These are phyloP conservation scores for Elongisporangium anandrum DNA, from an alignment of 352 stramenopile species.

Conservation along the genomic window DNA sequence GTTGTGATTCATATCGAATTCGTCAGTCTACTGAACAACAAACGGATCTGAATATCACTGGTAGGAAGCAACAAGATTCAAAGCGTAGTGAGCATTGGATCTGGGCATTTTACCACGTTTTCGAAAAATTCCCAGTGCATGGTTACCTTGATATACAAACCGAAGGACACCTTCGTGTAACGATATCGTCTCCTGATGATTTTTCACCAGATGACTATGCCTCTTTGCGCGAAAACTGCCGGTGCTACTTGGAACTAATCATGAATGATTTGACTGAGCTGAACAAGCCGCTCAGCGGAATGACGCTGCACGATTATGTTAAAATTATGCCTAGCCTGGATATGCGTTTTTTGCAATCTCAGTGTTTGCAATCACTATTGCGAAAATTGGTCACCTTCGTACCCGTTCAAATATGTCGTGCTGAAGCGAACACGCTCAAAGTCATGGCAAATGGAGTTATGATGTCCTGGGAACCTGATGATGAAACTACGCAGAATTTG, in stretches of 20 bases:
- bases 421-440: conserved; percentile 49
- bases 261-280: conserved; percentile 32
- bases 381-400: conserved; percentile 56
- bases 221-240: conserved; percentile 8
- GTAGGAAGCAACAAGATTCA: background rate
- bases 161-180: no score
- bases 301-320: conserved; percentile 21
- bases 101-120: conserved; percentile 43
- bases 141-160: no score
- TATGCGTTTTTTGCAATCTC: conserved; percentile 5
- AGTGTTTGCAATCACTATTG: conserved; percentile 23
- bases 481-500: conserved; percentile 17
- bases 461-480: conserved; percentile 13
- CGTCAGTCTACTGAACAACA: conserved; percentile 14
- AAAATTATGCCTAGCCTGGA: conserved; percentile 2
- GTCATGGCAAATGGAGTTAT: conserved; percentile 44
- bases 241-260: conserved; percentile 20
- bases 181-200: no score
- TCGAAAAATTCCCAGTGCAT: conserved; percentile 40
- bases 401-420: conserved; percentile 68
- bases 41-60: no score
- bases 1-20: conserved; percentile 54
- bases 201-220: background rate
- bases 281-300: conserved; percentile 31
- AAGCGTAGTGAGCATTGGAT: conserved; percentile 14